Evolutionary conservation across 768 basidiomycete species (phyloP).

Genomic region (Trametes cubensis): DNA sequence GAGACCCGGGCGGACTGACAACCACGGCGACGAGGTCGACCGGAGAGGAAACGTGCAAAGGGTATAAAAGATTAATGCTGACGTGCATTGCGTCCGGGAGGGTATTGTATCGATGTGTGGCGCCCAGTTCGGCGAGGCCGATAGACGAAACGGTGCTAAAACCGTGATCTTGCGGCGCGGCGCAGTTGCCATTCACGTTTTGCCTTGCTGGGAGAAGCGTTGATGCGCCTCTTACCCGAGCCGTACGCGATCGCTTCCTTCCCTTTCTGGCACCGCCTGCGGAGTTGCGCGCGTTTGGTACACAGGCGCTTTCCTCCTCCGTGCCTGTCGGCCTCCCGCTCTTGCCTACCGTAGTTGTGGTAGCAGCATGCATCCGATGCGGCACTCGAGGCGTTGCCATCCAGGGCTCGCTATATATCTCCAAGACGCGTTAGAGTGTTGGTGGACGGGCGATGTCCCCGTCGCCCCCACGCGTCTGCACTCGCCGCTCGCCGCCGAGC

Average conservation of each 20-base stretch:
- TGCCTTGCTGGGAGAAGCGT: conserved; percentile 18
- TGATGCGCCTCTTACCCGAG: conserved; percentile 15
- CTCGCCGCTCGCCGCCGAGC: no score
- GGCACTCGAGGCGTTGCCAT: no score
- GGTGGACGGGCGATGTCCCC: no score
- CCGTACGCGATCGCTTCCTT: conserved; percentile 8
- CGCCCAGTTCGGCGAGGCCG: conserved; percentile 16
- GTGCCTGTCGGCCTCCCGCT: conserved; percentile 3
- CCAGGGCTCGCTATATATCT: neutral
- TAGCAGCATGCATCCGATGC: no score
- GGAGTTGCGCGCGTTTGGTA: neutral
- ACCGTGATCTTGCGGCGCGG: conserved; percentile 13
- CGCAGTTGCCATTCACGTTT: conserved; percentile 14
- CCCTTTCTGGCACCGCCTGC: neutral
- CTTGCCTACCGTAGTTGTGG: conserved; percentile 4
- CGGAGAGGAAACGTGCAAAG: neutral
- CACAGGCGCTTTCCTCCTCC: neutral
- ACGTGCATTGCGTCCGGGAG: neutral
- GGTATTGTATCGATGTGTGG: conserved; percentile 17
- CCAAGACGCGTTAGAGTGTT: neutral
- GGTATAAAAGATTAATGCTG: neutral
- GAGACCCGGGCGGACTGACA: neutral
- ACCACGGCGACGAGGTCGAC: neutral
- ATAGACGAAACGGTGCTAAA: conserved; percentile 12
- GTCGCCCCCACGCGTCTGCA: no score